A percentile compares a stretch with the other conserved stretches of the same genome.
phyloP scores from a whole-genome alignment of 257 asterid genomes.

The Anisodus acutangulus region DNA sequence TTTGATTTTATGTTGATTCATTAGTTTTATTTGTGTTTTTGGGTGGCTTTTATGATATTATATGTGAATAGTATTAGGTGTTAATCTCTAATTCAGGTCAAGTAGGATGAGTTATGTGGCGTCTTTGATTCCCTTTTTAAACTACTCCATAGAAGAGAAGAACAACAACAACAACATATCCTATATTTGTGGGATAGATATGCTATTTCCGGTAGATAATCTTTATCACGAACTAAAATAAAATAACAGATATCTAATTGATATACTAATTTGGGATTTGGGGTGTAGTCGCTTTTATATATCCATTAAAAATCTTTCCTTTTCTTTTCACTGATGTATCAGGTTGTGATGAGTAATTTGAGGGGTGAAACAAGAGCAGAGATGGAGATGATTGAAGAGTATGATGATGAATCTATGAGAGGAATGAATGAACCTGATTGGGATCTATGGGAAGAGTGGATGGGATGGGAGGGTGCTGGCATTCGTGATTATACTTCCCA shows the following conservation, averaged over 20 bases:
- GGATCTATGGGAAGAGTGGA: constrained; percentile 97
- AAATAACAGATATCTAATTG: too few species aligned
- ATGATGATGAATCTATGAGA: constrained; percentile 51
- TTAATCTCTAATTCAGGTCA: background rate
- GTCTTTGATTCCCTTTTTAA: background rate
- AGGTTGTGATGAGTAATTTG: constrained; percentile 74
- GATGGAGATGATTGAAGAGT: constrained; percentile 33
- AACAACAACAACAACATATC: too few species aligned
- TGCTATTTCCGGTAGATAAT: too few species aligned
- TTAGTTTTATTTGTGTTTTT: background rate
- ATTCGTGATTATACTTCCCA: constrained; percentile 82
- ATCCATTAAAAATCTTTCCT: too few species aligned
- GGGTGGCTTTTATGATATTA: too few species aligned
- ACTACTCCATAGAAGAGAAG: background rate
- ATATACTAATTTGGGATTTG: too few species aligned
- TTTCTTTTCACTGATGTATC: constrained; percentile 10
- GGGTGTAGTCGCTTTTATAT: too few species aligned
- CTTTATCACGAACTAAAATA: too few species aligned
- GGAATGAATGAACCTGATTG: constrained; percentile 67
- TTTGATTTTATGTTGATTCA: background rate
- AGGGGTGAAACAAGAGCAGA: constrained; percentile 47
- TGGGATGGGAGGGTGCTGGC: constrained; percentile 99
- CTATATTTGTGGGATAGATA: too few species aligned
- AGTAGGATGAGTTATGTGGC: background rate
- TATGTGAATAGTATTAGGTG: background rate